Evolutionary conservation across 1,284 basidiomycete genomes (phyloP).

Genomic region (Fomitiporia mediterranea): DNA sequence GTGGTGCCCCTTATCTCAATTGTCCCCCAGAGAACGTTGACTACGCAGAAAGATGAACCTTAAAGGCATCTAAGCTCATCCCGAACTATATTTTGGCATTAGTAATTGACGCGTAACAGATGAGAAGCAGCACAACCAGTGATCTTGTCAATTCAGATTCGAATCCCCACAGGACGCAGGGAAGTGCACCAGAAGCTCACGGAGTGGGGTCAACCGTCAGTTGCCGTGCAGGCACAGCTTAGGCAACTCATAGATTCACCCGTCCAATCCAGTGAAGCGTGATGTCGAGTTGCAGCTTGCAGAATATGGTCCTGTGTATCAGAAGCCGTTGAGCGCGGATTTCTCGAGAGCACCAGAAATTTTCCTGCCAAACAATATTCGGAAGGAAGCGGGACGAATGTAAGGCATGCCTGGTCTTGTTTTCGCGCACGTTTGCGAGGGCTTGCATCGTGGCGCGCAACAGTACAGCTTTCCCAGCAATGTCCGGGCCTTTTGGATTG

Average conservation of each 20-base stretch:
- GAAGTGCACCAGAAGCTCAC: background rate
- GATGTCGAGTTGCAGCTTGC: background rate
- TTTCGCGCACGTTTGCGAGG: background rate
- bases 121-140: background rate
- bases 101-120: conserved; percentile 1
- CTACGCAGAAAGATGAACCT: background rate
- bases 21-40: background rate
- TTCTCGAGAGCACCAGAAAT: background rate
- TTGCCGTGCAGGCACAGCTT: too few species aligned
- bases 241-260: too few species aligned
- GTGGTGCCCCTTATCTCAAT: background rate
- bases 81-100: background rate
- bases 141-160: too few species aligned
- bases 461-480: too few species aligned
- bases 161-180: too few species aligned
- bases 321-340: background rate
- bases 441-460: background rate
- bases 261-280: background rate
- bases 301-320: background rate
- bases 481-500: background rate
- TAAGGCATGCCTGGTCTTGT: background rate
- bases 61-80: background rate
- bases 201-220: background rate
- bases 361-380: background rate
- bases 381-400: background rate